A percentile compares a stretch with the other conserved stretches of the same genome.
phyloP scores from a whole-genome alignment of 768 basidiomycete species.

The Chalciporus chontae region DNA sequence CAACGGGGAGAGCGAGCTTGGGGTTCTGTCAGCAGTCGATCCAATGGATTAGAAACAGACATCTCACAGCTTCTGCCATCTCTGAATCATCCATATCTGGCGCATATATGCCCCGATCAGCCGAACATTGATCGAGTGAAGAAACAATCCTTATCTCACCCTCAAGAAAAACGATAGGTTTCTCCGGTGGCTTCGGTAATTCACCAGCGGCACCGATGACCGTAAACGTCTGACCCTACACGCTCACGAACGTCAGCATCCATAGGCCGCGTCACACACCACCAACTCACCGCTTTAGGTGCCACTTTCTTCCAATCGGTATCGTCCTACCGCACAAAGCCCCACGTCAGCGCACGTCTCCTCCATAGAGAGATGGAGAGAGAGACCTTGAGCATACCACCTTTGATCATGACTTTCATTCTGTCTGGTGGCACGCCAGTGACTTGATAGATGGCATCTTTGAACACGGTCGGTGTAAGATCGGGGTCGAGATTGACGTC shows the following conservation, averaged over 20 bases:
- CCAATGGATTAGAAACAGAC: neutral
- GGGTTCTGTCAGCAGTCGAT: neutral
- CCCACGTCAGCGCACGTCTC: neutral
- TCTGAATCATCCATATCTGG: conserved; percentile 83
- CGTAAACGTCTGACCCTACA: conserved; percentile 83
- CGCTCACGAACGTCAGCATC: conserved; percentile 1
- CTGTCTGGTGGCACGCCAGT: conserved; percentile 88
- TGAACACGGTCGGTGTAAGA: conserved; percentile 70
- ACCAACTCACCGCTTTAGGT: conserved; percentile 67
- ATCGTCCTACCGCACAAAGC: conserved; percentile 61
- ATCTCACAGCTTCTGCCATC: conserved; percentile 72
- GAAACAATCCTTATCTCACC: conserved; percentile 38
- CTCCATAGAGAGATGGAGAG: neutral
- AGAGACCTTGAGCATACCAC: conserved; percentile 79
- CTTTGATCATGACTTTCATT: conserved; percentile 98
- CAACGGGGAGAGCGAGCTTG: conserved; percentile 77
- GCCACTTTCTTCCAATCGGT: conserved; percentile 80
- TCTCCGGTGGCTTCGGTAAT: conserved; percentile 81
- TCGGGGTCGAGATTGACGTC: conserved; percentile 70
- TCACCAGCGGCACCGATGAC: conserved; percentile 93
- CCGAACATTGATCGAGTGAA: neutral
- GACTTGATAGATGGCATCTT: conserved; percentile 71
- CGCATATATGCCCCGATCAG: conserved; percentile 16
- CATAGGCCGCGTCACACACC: neutral
- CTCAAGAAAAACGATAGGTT: conserved; percentile 81